Evolutionary conservation across 2,329 filamentous ascomycete species (phyloP), one percentile per base, ranked within the genome.

Genomic region (Colletotrichum sp.): DNA sequence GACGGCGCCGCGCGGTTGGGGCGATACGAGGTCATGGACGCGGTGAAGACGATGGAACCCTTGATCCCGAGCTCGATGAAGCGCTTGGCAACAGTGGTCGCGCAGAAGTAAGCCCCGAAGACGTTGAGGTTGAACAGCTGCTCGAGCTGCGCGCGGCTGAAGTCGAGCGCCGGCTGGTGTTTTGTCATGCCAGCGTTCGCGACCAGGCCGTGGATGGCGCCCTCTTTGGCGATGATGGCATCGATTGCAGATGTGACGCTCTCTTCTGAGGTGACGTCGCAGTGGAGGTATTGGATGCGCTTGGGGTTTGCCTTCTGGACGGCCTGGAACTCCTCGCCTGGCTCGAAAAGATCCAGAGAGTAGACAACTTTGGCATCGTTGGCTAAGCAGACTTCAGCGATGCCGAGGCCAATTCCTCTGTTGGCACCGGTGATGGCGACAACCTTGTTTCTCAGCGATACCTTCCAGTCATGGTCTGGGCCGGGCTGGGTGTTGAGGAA

Each of bases 1-100:
- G 88, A 90, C 2, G 88, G 89, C 8, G 87, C 88, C 13, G 77
- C 80, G n/a, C 87, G 82, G 79, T 89, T 88, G 2, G 87, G 87
- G 3, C 87, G 83, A 79, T 89, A 88, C 5, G 83, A 85, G 5
- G 87, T 87, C 86, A 89, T 89, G 74, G 82, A 84, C 2, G 87
- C 84, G 7, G 87, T 89, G 79, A 88, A 87, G 67, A 89, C 86
- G 67, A 86, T 83, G 61, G 80, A 81, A 4, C 84, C 84, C 79
- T 82, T 83, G 73, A 78, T 80, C 24, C 79, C 78, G 15, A 83
- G 81, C 77, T 82, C 79, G 72, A 85, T 84, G 75, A 86, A 85
- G 38, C 84, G 84, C 66, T 85, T 84, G 10, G 87, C 87, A 3
- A 85, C 87, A n/a, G 85, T 83, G 8, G 82, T 86, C 10, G 87